Conservation (phyloP, 1,284 basidiomycete species). For the Xerocomus minutiporus region DNA sequence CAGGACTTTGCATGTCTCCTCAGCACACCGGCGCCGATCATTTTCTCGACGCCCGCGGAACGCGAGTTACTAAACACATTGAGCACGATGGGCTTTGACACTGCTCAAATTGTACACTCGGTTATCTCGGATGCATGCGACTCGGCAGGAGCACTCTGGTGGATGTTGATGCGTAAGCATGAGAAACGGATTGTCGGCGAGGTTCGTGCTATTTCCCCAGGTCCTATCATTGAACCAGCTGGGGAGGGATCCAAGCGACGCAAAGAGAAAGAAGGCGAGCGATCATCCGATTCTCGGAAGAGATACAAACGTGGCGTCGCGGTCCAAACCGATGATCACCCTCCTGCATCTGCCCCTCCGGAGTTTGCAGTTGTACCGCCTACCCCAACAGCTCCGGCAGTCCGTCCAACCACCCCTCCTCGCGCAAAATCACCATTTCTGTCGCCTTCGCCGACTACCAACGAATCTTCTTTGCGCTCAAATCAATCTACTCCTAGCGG, state of each 20-base stretch:
- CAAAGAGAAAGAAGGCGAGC: conserved; percentile 32
- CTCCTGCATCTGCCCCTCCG: conserved; percentile 45
- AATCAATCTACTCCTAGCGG: conserved; percentile 63
- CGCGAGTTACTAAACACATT: conserved; percentile 76
- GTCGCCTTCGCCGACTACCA: conserved; percentile 57
- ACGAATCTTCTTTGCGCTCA: conserved; percentile 48
- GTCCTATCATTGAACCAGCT: conserved; percentile 31
- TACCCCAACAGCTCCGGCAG: conserved; percentile 54
- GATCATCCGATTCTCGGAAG: conserved; percentile 17
- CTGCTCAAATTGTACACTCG: conserved; percentile 90
- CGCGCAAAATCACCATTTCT: conserved; percentile 53
- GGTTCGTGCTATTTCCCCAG: conserved; percentile 20
- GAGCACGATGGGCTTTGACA: conserved; percentile 81
- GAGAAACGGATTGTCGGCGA: conserved; percentile 55
- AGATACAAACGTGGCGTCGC: conserved; percentile 22
- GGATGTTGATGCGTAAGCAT: conserved; percentile 85
- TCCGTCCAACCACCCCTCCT: conserved; percentile 49
- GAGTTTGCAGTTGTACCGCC: conserved; percentile 68
- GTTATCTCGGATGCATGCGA: conserved; percentile 93
- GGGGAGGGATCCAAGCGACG: conserved; percentile 22
- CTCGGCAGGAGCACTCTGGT: conserved; percentile 89
- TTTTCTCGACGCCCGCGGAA: conserved; percentile 83
- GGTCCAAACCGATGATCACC: conserved; percentile 27
- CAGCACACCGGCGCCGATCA: conserved; percentile 65
- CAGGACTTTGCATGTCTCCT: conserved; percentile 75